phyloP scores from a whole-genome alignment of 768 basidiomycete species.

The Rhodotorula taiwanensis region DNA sequence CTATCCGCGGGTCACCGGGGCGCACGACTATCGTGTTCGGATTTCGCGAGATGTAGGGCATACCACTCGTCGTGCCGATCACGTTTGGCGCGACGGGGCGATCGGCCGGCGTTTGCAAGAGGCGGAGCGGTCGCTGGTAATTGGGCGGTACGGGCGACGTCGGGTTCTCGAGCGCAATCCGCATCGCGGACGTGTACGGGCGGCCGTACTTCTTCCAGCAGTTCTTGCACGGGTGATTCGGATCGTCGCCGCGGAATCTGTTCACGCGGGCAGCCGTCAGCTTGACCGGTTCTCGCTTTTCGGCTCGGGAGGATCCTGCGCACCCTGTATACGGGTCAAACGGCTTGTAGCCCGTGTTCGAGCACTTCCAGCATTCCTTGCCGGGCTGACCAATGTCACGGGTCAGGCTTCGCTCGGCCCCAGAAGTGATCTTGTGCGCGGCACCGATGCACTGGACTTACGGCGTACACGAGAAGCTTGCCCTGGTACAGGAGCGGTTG shows the following conservation, averaged over 20 bases:
- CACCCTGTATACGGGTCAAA: conserved; percentile 5
- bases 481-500: conserved; percentile 17
- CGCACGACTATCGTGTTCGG: background rate
- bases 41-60: background rate
- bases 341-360: conserved; percentile 29
- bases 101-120: conserved; percentile 8
- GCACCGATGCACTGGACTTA: background rate
- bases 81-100: background rate
- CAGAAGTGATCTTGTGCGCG: too few relatives aligned
- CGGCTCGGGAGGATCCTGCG: too few relatives aligned
- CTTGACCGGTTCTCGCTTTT: background rate
- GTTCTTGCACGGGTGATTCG: conserved; percentile 26
- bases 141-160: background rate
- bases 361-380: conserved; percentile 16
- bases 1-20: conserved; percentile 26
- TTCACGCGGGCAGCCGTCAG: background rate
- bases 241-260: conserved; percentile 28
- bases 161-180: background rate
- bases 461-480: conserved; percentile 21
- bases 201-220: conserved; percentile 28
- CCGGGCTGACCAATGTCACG: background rate
- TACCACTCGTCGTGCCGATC: background rate
- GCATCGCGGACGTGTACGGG: conserved; percentile 12
- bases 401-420: too few relatives aligned
- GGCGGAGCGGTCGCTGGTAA: conserved; percentile 26